Evolutionary conservation across 2,329 filamentous ascomycete species (phyloP).

Genomic region (Endocalyx cinctus): DNA sequence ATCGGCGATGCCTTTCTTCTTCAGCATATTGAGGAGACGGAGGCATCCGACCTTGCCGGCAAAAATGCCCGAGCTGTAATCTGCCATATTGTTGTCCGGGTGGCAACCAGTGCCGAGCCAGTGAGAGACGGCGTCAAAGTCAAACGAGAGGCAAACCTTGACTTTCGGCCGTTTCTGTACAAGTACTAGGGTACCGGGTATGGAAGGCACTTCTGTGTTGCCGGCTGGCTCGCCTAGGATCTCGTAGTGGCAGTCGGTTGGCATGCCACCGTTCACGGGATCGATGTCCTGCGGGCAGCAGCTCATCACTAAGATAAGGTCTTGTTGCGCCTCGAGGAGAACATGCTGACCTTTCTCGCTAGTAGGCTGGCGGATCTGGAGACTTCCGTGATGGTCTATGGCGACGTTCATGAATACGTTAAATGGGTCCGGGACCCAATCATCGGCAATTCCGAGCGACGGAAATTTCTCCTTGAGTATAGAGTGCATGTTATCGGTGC

Average conservation of each 20-base stretch:
- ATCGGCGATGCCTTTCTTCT: no score
- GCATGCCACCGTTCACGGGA: constrained; percentile 30
- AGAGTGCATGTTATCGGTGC: constrained; percentile 33
- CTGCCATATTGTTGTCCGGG: no score
- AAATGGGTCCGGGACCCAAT: constrained; percentile 34
- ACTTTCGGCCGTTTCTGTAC: no score
- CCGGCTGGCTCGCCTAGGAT: no score
- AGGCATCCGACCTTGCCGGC: no score
- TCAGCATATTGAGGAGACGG: no score
- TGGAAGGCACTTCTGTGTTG: no score
- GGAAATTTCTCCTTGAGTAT: constrained; percentile 23
- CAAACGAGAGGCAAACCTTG: no score
- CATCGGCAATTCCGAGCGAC: constrained; percentile 19
- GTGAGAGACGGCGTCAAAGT: no score
- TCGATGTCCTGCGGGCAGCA: constrained; percentile 37
- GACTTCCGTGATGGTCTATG: constrained; percentile 26
- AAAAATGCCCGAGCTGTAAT: no score
- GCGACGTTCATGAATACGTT: constrained; percentile 41
- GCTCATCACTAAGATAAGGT: constrained; percentile 35
- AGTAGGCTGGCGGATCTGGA: constrained; percentile 28
- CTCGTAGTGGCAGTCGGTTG: constrained; percentile 27
- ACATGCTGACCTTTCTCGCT: constrained; percentile 31
- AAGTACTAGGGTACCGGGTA: no score
- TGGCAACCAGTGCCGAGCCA: no score
- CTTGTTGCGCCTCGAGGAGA: constrained; percentile 28